A percentile compares a stretch with the other conserved stretches of the same genome.
Conservation (phyloP, 2,329 filamentous ascomycete species). For the Epichloe festucae region DNA sequence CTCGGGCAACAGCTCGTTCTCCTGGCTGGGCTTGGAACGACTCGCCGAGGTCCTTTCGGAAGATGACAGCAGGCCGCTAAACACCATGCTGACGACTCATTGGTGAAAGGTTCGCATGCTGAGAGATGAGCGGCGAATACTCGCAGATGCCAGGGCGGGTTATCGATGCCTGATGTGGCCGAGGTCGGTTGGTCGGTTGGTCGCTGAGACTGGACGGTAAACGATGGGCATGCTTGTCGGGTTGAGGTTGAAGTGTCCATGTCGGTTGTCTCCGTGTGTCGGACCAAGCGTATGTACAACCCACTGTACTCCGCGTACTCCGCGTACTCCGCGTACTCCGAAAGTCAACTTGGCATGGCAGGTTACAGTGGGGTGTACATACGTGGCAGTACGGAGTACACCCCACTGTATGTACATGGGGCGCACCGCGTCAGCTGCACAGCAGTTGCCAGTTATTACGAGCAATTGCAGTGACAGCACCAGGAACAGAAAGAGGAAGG, state of each 20-base stretch:
- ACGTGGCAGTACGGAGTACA: neutral
- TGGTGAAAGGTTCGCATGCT: slow-evolving; percentile 10
- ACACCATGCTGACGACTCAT: slow-evolving; percentile 34
- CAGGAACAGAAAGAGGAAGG: neutral
- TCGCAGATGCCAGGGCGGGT: neutral
- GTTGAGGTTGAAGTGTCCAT: neutral
- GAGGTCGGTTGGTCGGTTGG: neutral
- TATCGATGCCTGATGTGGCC: neutral
- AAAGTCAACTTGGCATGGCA: no score
- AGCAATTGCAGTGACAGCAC: neutral
- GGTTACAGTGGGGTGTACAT: neutral
- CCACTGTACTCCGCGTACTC: neutral
- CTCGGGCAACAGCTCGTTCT: slow-evolving; percentile 20
- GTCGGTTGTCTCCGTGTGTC: neutral
- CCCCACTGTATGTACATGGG: neutral
- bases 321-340: no score
- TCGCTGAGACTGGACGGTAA: neutral
- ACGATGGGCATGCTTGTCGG: neutral
- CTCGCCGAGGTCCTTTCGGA: slow-evolving; percentile 23
- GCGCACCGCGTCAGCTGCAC: neutral
- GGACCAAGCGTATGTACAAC: neutral
- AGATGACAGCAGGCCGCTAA: slow-evolving; percentile 34
- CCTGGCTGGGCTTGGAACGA: slow-evolving; percentile 18
- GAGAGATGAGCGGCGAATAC: neutral
- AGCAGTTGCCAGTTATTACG: no score